Base-by-base conservation (phyloP, 2,329 filamentous ascomycete genomes). In the Nigrospora oryzae region DNA sequence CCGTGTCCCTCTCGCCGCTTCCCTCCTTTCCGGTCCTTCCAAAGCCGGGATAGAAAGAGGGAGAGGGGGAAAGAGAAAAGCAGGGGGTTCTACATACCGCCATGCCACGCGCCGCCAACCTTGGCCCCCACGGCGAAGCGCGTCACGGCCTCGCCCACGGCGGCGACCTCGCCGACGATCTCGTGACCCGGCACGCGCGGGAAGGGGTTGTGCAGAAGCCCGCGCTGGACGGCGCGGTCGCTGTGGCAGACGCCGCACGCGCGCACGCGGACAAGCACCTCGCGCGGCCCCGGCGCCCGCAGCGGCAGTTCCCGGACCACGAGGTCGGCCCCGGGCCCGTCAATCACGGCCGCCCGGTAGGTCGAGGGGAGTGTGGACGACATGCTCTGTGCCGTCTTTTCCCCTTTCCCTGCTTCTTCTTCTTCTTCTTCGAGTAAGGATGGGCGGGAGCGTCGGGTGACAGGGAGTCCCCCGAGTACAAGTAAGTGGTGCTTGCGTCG, bases 211-310 rank as follows among this genome's bases (percentile, higher is more conserved):
- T 76, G 77, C 37, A 83, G 64, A 5, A 62, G 54, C 19, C 79
- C 78, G 3, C 56, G 39, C 41, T 71, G 66, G 1, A 75, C 62
- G 43, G 60, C 63, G 16, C 64, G 49, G 53, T 89, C 85, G 1
- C 74, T 76, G 59, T 81, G 81, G 62, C 85, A 89, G 40, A 90
- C 75, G 37, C 85, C 85, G 53, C 81, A 86, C 6, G 84, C 84
- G 10, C 81, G 67, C 3, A 87, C 75, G 60, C 88, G 88, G 61
- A 87, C 72, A 23, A 89, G 73, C 3, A 89, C 66, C 54, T 87
- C 70, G 15, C 75, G 73, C 0, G 68, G 58, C 7, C 70, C 63
- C 1, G 83, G 83, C 32, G 68, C 58, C 47, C 74, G 68, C 36
- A 89, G 68, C 15, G 74, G 67, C 4, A 83, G 56, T 3, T 86